phyloP scores from a whole-genome alignment of 192 early-diverging fungal species.

The Podochytrium sp. region DNA sequence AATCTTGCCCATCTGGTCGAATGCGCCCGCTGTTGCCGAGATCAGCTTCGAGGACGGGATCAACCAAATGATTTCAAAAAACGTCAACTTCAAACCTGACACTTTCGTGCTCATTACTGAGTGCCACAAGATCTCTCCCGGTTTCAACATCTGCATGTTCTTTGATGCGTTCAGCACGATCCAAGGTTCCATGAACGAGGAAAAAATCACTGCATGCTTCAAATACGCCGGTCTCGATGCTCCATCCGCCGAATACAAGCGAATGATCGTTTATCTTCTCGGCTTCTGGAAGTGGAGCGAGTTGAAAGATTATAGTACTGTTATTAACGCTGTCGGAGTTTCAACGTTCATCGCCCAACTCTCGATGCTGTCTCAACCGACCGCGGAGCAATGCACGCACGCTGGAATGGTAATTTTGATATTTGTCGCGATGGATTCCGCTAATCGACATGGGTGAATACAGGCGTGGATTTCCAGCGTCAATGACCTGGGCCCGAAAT shows the following conservation, averaged over 20 bases:
- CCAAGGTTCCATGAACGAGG: constrained; percentile 6
- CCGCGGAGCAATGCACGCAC: constrained; percentile 8
- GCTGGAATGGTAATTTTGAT: constrained; percentile 4
- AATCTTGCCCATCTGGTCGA: constrained; percentile 10
- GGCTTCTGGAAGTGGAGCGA: constrained; percentile 14
- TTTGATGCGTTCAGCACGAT: constrained; percentile 17
- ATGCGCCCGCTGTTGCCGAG: neutral
- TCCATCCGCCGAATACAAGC: neutral
- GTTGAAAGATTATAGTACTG: neutral
- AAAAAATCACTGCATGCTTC: constrained; percentile 13
- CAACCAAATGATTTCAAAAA: neutral
- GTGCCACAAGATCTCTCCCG: constrained; percentile 10
- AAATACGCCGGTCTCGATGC: constrained; percentile 22
- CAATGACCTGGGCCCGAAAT: constrained; percentile 28
- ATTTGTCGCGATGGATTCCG: no score
- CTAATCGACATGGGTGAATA: no score
- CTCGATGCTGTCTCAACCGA: neutral
- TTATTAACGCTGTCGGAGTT: constrained; percentile 13
- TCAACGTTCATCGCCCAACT: constrained; percentile 2
- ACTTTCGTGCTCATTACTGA: constrained; percentile 20
- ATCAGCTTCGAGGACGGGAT: constrained; percentile 18
- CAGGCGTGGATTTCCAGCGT: constrained; percentile 31
- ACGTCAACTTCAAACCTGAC: constrained; percentile 14
- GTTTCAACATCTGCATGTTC: constrained; percentile 22
- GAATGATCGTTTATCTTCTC: neutral